Base-by-base conservation (phyloP, 2,329 filamentous ascomycete genomes). In the Diaporthe caulivora region DNA sequence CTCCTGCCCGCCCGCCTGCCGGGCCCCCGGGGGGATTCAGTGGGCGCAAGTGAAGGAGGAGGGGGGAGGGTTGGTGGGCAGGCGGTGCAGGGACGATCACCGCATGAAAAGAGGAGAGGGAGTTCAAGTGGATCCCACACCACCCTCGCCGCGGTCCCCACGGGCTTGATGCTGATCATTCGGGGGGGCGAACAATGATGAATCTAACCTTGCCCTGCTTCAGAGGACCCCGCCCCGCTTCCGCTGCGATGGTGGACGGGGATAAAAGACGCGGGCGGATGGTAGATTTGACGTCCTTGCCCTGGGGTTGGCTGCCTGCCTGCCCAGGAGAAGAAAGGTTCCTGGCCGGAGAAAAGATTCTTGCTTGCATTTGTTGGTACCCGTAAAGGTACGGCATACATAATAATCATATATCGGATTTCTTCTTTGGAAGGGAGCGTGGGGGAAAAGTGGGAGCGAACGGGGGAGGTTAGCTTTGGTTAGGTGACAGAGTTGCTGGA, bases 111-210 rank as follows among this genome's bases (percentile, higher is more conserved):
- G 29, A 34, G 29, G 37, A 37, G 54, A 37, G 21, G 54, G 24
- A 40, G 37, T 5, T 4, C 18, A 34, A 26, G 60, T 64, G 60
- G 60, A 64, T 18, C 60, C 60, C 40, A 34, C 34, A 34, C 34
- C 7, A 24, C 34, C n/a, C n/a, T n/a, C 24, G 24, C 24, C 40
- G 58, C n/a, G n/a, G 60, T 51, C 60, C 42, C 60, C 42, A 49
- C 60, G 60, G 42, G 60, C n/a, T 65, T 65, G 60, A 51, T 65
- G 60, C 60, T 29, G 60, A 65, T 65, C 60, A 51, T 49, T 65
- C 60, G 60, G 60, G 57, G 51, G 51, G 53, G 53, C 29, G 53
- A 18, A 60, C 37, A 40, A 8, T 10, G 24, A 51, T n/a, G 13
- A 10, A 10, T n/a, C n/a, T n/a, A 40, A 24, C 60, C 60, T 17